Evolutionary conservation across 2,329 filamentous ascomycete species (phyloP).

Genomic region (Colletotrichum theobromicola): DNA sequence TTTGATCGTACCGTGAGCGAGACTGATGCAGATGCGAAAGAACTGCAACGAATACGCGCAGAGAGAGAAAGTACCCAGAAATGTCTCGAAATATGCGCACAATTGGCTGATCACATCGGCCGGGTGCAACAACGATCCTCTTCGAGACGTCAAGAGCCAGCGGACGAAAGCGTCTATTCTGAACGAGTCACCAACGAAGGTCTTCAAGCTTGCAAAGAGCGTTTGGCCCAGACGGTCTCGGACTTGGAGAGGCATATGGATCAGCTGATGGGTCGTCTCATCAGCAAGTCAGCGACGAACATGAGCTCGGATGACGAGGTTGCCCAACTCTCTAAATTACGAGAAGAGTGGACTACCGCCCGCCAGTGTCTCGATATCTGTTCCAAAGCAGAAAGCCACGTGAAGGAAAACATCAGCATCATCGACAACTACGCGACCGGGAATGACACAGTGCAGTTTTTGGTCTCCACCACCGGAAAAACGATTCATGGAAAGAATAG

Average conservation of each 20-base stretch:
- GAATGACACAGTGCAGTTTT: constrained; percentile 23
- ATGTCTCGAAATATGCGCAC: background rate
- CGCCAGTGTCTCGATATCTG: background rate
- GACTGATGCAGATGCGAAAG: background rate
- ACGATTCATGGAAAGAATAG: constrained; percentile 24
- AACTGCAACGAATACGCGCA: constrained; percentile 22
- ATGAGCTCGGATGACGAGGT: background rate
- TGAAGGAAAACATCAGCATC: constrained; percentile 17
- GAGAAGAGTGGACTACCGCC: background rate
- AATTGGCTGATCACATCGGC: background rate
- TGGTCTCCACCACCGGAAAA: constrained; percentile 23
- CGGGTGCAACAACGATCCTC: background rate
- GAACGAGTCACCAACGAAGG: background rate
- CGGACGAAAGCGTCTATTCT: background rate
- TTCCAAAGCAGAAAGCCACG: background rate
- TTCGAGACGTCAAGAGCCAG: background rate
- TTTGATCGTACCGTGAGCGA: background rate
- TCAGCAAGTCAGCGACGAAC: background rate
- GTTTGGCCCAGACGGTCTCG: background rate
- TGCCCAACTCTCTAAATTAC: background rate
- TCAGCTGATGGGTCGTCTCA: background rate
- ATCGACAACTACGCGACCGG: constrained; percentile 22
- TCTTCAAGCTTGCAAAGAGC: background rate
- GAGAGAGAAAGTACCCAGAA: background rate
- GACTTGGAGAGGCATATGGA: background rate